Conservation (phyloP, 164 flowering plant species). For the Dillenia turbinata region DNA sequence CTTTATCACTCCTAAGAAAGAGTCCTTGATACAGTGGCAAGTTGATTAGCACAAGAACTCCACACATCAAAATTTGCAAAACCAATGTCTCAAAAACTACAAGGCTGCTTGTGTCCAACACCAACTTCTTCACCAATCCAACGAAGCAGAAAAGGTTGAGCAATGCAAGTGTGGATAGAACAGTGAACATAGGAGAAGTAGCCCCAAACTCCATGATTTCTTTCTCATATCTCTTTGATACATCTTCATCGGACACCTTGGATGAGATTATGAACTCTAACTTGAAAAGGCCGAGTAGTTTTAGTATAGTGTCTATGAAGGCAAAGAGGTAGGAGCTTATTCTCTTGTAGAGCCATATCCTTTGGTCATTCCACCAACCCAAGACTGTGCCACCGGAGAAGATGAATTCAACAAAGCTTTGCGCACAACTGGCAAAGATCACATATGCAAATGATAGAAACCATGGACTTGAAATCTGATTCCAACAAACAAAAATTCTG, state of each 20-base stretch:
- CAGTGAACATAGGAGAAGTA: slow-evolving; percentile 46
- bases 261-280: slow-evolving; percentile 41
- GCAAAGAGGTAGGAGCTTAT: slow-evolving; percentile 54
- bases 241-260: slow-evolving; percentile 55
- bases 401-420: slow-evolving; percentile 39
- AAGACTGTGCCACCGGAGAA: slow-evolving; percentile 41
- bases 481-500: background rate
- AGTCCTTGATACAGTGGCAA: slow-evolving; percentile 53
- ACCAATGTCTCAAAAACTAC: slow-evolving; percentile 12
- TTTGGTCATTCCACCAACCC: slow-evolving; percentile 70
- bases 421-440: slow-evolving; percentile 18
- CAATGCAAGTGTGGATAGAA: slow-evolving; percentile 53
- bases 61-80: slow-evolving; percentile 46
- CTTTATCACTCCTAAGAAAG: slow-evolving; percentile 61
- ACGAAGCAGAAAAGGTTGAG: slow-evolving; percentile 44
- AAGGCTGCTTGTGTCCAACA: background rate
- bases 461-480: slow-evolving; percentile 66
- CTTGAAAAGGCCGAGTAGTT: slow-evolving; percentile 32
- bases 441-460: slow-evolving; percentile 54
- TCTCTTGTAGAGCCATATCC: slow-evolving; percentile 71
- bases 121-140: slow-evolving; percentile 22
- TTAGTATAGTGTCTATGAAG: slow-evolving; percentile 34
- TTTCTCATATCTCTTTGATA: slow-evolving; percentile 33
- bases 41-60: slow-evolving; percentile 42
- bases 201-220: slow-evolving; percentile 75